Evolutionary conservation across 139 green algal genomes (phyloP), one percentile per base, ranked within the genome.

Genomic region (Tetradesmus obliquus): DNA sequence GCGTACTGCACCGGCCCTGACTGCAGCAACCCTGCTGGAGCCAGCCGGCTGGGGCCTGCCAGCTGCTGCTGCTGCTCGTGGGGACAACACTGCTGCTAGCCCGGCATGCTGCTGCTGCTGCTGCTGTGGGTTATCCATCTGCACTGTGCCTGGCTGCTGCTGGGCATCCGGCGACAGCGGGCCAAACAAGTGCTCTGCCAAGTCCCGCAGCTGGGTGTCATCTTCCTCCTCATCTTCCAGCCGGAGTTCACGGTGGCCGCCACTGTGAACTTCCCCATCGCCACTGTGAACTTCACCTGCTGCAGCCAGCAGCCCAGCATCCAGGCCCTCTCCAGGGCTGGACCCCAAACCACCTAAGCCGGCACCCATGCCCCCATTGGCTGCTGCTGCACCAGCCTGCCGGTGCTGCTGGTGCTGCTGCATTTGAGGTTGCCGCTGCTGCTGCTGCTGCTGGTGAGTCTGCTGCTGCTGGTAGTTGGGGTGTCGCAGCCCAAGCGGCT

Each of bases 81-180:
- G 17, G n/a, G n/a, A 17, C 17, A 32, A 17, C 3, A 32, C 13
- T 90, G 86, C 83, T 72, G 55, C 2, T 32, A 13, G 24, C 24
- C 66, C 58, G 32, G 24, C 66, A n/a, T 76, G 69, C 54, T 82
- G 87, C 13, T 84, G 51, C 51, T 90, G 71, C 53, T 90, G 51
- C 69, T 84, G 86, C 71, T 84, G 85, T 51, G 54, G 85, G 6
- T 80, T 9, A 45, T 15, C 20, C 60, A 15, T 0, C 60, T 71
- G 60, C 60, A 15, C 17, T 55, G 20, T 1, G 7, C 55, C 55
- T 24, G 79, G 88, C 79, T 82, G 79, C 58, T 82, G 88, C 8
- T 80, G 17, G 13, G 5, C 54, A 60, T 60, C 55, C 20, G 55
- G 54, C 12, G 55, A 69, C 82, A 89, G 62, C 3, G 62, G 54